A percentile compares a stretch with the other conserved stretches of the same genome.
Conservation (phyloP, 2,329 filamentous ascomycete species). For the Neofusicoccum parvum region DNA sequence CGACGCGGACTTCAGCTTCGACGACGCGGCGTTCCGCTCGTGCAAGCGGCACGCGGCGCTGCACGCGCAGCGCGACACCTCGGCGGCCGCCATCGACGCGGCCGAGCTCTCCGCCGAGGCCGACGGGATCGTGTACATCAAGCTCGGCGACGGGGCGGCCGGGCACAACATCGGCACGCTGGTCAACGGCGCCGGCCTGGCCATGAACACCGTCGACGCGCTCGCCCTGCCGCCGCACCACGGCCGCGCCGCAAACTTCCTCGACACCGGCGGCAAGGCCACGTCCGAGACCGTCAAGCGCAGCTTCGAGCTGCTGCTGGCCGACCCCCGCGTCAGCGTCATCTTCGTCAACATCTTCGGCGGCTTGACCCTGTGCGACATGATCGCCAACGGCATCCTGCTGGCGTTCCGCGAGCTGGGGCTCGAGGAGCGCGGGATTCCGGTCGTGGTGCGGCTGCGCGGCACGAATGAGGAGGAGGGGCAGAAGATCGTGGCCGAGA, state of each 20-base stretch:
- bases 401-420: slow-evolving; percentile 71
- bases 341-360: slow-evolving; percentile 74
- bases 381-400: slow-evolving; percentile 77
- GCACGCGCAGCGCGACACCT: slow-evolving; percentile 58
- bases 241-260: slow-evolving; percentile 76
- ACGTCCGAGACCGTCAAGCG: slow-evolving; percentile 78
- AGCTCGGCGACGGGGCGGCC: slow-evolving; percentile 49
- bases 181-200: slow-evolving; percentile 86
- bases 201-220: slow-evolving; percentile 88
- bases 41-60: slow-evolving; percentile 63
- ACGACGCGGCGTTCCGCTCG: slow-evolving; percentile 69
- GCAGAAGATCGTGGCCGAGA: slow-evolving; percentile 68
- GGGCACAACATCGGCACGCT: slow-evolving; percentile 71
- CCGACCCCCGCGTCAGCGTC: slow-evolving; percentile 71
- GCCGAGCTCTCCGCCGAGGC: slow-evolving; percentile 65
- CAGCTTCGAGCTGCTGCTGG: slow-evolving; percentile 72
- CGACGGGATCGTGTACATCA: slow-evolving; percentile 79
- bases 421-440: slow-evolving; percentile 57
- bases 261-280: slow-evolving; percentile 88
- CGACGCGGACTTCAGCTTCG: slow-evolving; percentile 64
- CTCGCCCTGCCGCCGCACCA: slow-evolving; percentile 58
- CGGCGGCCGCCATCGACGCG: slow-evolving; percentile 49
- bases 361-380: slow-evolving; percentile 72
- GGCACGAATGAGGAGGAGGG: slow-evolving; percentile 75
- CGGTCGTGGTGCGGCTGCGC: slow-evolving; percentile 75